A percentile compares a stretch with the other conserved stretches of the same genome.
Conservation (phyloP, 257 asterid species). For the Nicotiana tabacum region DNA sequence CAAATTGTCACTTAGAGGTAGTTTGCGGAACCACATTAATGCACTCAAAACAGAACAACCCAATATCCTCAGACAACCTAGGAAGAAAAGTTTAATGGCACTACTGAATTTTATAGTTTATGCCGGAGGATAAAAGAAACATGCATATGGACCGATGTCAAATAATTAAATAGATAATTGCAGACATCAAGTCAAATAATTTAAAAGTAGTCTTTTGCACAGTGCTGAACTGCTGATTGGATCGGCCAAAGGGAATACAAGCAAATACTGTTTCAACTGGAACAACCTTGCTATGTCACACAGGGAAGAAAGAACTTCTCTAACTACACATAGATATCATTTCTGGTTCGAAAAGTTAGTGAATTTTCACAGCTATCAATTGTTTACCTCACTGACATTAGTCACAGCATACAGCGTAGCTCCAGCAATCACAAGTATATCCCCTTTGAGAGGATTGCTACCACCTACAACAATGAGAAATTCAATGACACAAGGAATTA, state of each 20-base stretch:
- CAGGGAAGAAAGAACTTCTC: neutral
- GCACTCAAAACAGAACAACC: neutral
- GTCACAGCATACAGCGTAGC: conserved; percentile 83
- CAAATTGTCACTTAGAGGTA: neutral
- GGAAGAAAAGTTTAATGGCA: neutral
- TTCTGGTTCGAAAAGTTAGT: conserved; percentile 1
- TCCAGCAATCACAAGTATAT: conserved; percentile 73
- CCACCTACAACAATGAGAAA: conserved; percentile 44
- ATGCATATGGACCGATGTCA: neutral
- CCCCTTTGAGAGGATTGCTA: conserved; percentile 79
- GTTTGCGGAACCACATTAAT: neutral
- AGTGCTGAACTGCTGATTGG: neutral
- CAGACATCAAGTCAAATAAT: neutral
- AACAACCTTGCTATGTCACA: neutral
- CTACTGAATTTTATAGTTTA: neutral
- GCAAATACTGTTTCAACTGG: neutral
- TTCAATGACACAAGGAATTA: neutral
- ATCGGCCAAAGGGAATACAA: neutral
- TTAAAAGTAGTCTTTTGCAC: neutral
- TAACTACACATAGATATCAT: conserved; percentile 3
- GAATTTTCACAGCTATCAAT: neutral
- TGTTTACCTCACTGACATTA: conserved; percentile 82
- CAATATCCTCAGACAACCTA: neutral
- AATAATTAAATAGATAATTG: neutral
- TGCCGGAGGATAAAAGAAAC: neutral